A percentile compares a stretch with the other conserved stretches of the same genome.
phyloP scores from a whole-genome alignment of 2,329 filamentous ascomycete species.

The Botryotinia narcissicola region DNA sequence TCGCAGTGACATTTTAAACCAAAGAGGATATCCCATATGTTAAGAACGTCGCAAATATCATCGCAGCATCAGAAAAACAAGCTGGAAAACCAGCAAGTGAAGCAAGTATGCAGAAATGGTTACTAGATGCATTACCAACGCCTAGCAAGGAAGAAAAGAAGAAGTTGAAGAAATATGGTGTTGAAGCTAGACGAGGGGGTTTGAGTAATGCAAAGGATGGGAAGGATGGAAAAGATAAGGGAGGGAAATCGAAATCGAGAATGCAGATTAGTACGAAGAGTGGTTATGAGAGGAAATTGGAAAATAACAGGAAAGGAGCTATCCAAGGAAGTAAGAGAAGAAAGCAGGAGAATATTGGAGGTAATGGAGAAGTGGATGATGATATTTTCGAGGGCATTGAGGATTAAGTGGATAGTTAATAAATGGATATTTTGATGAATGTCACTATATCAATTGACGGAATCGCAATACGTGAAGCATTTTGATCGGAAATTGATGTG shows the following conservation, averaged over 20 bases:
- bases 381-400: constrained; percentile 51
- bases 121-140: constrained; percentile 81
- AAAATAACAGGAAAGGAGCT: constrained; percentile 64
- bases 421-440: background rate
- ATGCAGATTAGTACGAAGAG: constrained; percentile 78
- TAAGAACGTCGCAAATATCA: constrained; percentile 90
- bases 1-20: constrained; percentile 92
- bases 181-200: constrained; percentile 62
- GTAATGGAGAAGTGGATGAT: constrained; percentile 27
- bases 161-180: constrained; percentile 75
- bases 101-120: constrained; percentile 73
- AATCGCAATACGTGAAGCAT: background rate
- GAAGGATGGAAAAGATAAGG: constrained; percentile 39
- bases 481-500: background rate
- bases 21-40: constrained; percentile 90
- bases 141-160: constrained; percentile 82
- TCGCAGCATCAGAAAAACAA: constrained; percentile 76
- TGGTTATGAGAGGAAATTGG: constrained; percentile 67
- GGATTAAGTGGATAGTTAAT: constrained; percentile 35
- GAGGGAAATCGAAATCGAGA: constrained; percentile 31
- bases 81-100: constrained; percentile 50
- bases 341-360: constrained; percentile 41
- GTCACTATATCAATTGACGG: background rate
- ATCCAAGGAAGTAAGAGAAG: constrained; percentile 58
- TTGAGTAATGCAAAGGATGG: constrained; percentile 43